A percentile compares a stretch with the other conserved stretches of the same genome.
phyloP scores from a whole-genome alignment of 1,284 basidiomycete genomes.

The Ganoderma sinense region DNA sequence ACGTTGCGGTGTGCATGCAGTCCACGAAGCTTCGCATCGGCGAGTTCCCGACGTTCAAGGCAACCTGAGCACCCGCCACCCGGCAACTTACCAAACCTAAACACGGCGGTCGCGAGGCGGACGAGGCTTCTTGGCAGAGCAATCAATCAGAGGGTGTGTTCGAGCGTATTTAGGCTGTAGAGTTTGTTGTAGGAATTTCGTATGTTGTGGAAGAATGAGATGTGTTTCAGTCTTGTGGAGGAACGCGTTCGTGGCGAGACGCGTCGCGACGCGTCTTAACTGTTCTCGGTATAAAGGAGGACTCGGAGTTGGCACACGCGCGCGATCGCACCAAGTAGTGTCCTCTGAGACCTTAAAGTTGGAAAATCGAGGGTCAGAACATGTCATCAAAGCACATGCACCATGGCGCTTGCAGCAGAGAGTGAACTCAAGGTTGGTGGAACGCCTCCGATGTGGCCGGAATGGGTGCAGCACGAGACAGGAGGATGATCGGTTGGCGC shows the following conservation, averaged over 20 bases:
- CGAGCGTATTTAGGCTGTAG: not conserved
- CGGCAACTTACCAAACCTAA: no score
- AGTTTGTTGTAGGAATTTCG: not conserved
- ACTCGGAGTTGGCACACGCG: no score
- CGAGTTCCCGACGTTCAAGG: slow-evolving; percentile 53
- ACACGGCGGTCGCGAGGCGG: not conserved
- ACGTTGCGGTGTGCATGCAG: slow-evolving; percentile 36
- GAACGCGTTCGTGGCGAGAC: slow-evolving; percentile 22
- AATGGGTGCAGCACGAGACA: not conserved
- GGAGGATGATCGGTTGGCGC: slow-evolving; percentile 13
- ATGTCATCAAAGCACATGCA: not conserved
- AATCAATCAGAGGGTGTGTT: not conserved
- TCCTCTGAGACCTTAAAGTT: not conserved
- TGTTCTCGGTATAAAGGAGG: not conserved
- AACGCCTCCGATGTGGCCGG: not conserved
- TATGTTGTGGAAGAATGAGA: slow-evolving; percentile 1
- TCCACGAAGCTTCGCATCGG: slow-evolving; percentile 62
- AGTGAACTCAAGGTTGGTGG: not conserved
- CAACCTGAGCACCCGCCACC: slow-evolving; percentile 10
- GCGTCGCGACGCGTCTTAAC: slow-evolving; percentile 25
- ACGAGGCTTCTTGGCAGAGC: not conserved
- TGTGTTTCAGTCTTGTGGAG: slow-evolving; percentile 9
- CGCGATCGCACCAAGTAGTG: not conserved
- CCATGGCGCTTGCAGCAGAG: not conserved
- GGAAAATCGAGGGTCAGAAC: not conserved